Evolutionary conservation across 2,329 filamentous ascomycete species (phyloP), one percentile per base, ranked within the genome.

Genomic region (Xylariales sp.): DNA sequence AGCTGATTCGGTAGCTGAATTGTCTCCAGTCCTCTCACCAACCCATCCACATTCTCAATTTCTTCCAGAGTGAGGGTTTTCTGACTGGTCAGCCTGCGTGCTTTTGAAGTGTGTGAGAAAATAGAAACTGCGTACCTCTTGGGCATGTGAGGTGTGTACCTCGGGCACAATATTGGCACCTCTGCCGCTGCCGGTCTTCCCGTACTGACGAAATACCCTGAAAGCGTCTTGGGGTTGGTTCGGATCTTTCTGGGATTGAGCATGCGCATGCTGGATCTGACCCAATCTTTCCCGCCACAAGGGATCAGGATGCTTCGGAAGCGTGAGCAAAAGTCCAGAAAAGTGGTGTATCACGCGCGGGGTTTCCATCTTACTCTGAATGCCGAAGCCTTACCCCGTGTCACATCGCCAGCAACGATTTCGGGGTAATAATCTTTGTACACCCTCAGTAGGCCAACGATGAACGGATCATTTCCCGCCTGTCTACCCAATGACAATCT

Each of bases 401-500:
- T 74, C 4, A 76, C 69, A 46, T 84, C 83, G 16, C 83, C 85
- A 12, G 91, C 75, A 42, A 94, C 87, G 38, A 94, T 87, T 56
- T 95, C 88, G 0, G 88, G 88, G 52, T 91, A 94, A 60, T 91
- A 94, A 56, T 91, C 88, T 56, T 93, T 93, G 66, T 83, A 94
- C n/a, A 91, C 79, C 39, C 84, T 77, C 34, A 94, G 66, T 14
- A 95, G 68, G 4, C 85, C 85, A 25, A 85, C 72, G 24, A 95
- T 66, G 36, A 81, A 75, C 33, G 83, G 83, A 40, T 95, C 88
- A 52, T 85, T 84, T 14, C 82, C 83, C 5, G 70, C 75, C 51
- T 79, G 75, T 29, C 78, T 63, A 3, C 76, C 74, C 23, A 82
- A 57, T 25, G 67, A 67, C 45, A 83, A 65, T 34, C 78, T 83